These are phyloP conservation scores for Fusarium pseudocircinatum DNA, from an alignment of 2,329 filamentous ascomycete species.

Conservation along the genomic window DNA sequence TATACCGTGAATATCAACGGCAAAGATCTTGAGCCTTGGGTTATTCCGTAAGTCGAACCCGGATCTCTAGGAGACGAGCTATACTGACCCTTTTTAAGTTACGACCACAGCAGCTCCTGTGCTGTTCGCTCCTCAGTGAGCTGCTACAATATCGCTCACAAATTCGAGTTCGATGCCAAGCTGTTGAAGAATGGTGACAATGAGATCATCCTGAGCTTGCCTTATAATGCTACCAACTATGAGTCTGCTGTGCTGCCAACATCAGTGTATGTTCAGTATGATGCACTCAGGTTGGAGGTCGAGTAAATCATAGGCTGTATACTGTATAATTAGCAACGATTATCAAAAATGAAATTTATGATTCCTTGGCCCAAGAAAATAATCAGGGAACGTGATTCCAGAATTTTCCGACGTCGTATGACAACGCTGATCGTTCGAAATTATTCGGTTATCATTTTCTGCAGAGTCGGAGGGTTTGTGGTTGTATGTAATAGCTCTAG, in stretches of 20 bases:
- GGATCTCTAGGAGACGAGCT: too few species aligned
- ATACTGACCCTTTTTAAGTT: slow-evolving; percentile 21
- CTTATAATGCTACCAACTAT: slow-evolving; percentile 66
- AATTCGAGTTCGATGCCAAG: slow-evolving; percentile 64
- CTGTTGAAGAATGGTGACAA: slow-evolving; percentile 63
- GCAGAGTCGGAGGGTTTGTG: slow-evolving; percentile 30
- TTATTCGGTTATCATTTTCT: neutral
- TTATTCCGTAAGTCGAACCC: slow-evolving; percentile 58
- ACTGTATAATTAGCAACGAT: neutral
- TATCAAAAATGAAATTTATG: neutral
- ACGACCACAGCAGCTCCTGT: slow-evolving; percentile 57
- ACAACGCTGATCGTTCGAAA: neutral
- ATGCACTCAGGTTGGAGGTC: slow-evolving; percentile 69
- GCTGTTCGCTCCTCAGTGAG: slow-evolving; percentile 67
- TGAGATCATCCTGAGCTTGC: slow-evolving; percentile 65
- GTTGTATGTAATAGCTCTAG: neutral
- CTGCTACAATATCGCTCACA: slow-evolving; percentile 70
- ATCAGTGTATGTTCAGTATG: slow-evolving; percentile 71
- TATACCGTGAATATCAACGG: slow-evolving; percentile 56
- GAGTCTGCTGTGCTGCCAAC: slow-evolving; percentile 65
- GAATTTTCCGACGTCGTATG: slow-evolving; percentile 17
- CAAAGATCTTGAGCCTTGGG: slow-evolving; percentile 59
- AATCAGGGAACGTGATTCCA: neutral
- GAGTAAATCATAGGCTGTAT: slow-evolving; percentile 22
- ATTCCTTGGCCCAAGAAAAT: slow-evolving; percentile 5